Evolutionary conservation across 345 rosid species (phyloP).

Genomic region (Moringa oleifera): DNA sequence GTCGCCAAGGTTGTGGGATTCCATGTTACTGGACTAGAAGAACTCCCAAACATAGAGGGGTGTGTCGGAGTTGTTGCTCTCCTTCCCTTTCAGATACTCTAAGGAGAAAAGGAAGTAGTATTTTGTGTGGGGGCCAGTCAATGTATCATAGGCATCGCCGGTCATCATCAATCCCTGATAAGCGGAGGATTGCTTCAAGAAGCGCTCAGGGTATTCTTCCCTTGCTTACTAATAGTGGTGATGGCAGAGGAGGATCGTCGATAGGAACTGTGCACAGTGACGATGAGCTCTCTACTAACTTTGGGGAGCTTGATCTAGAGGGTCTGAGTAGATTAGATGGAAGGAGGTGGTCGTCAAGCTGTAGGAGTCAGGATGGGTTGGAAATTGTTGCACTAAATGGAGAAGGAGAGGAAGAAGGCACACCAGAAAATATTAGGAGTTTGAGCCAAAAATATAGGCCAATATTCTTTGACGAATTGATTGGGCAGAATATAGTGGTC

Average conservation of each 20-base stretch:
- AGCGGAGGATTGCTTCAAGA: slow-evolving; percentile 46
- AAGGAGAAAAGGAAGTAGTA: slow-evolving; percentile 83
- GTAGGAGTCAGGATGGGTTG: slow-evolving; percentile 80
- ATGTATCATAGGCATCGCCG: slow-evolving; percentile 47
- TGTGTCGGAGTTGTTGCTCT: slow-evolving; percentile 74
- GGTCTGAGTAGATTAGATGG: slow-evolving; percentile 98
- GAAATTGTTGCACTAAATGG: slow-evolving; percentile 54
- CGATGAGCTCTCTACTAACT: slow-evolving; percentile 90
- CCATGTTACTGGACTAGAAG: slow-evolving; percentile 93
- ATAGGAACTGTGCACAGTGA: slow-evolving; percentile 67
- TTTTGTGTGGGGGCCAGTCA: slow-evolving; percentile 66
- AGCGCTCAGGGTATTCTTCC: slow-evolving; percentile 78
- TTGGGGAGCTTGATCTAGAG: slow-evolving; percentile 90
- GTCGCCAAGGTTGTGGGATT: slow-evolving; percentile 87
- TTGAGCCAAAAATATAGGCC: slow-evolving; percentile 91
- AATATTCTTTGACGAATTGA: slow-evolving; percentile 69
- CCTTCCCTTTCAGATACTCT: slow-evolving; percentile 87
- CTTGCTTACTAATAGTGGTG: slow-evolving; percentile 54
- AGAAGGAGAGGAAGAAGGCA: slow-evolving; percentile 64
- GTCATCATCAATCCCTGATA: slow-evolving; percentile 41
- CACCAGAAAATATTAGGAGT: slow-evolving; percentile 56
- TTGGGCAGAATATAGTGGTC: slow-evolving; percentile 89
- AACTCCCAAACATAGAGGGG: slow-evolving; percentile 65
- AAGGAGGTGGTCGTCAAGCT: slow-evolving; percentile 88
- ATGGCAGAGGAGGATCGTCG: slow-evolving; percentile 75